Conservation (phyloP, 208 protist genomes). For the Strigomonas galati region DNA sequence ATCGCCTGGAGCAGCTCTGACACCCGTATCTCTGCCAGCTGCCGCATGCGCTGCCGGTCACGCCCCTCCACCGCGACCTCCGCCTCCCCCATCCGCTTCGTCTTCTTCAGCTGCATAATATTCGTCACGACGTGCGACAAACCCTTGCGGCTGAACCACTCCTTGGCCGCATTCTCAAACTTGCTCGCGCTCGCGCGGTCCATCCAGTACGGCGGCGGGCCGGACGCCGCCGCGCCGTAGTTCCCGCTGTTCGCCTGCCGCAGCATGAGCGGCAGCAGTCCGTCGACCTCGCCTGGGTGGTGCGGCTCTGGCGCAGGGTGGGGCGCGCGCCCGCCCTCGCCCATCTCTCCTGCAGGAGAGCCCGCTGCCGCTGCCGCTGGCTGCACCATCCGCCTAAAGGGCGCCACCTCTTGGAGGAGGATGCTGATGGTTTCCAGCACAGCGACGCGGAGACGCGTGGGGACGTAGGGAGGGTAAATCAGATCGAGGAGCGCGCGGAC, state of each 20-base stretch:
- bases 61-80: constrained; percentile 7
- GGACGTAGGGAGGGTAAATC: constrained; percentile 65
- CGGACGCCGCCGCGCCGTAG: constrained; percentile 21
- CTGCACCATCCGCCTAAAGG: constrained; percentile 52
- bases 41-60: constrained; percentile 27
- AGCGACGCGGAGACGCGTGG: constrained; percentile 51
- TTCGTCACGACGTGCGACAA: constrained; percentile 68
- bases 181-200: constrained; percentile 83
- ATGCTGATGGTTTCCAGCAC: constrained; percentile 84
- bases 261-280: constrained; percentile 60
- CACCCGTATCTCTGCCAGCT: constrained; percentile 39
- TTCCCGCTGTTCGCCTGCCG: constrained; percentile 60
- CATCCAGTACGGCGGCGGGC: constrained; percentile 53
- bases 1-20: constrained; percentile 51
- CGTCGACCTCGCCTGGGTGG: constrained; percentile 18
- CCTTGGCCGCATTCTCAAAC: constrained; percentile 78
- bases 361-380: background rate
- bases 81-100: constrained; percentile 21
- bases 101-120: constrained; percentile 61
- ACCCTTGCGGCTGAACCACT: constrained; percentile 81
- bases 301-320: background rate
- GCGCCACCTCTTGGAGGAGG: constrained; percentile 80
- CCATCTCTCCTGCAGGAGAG: background rate
- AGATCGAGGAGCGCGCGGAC: constrained; percentile 71
- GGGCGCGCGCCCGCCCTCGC: background rate